Percentiles rank a stretch among this genome's conserved stretches.
phyloP scores from a whole-genome alignment of 805 yeast species.

The Candida taoyuanica region DNA sequence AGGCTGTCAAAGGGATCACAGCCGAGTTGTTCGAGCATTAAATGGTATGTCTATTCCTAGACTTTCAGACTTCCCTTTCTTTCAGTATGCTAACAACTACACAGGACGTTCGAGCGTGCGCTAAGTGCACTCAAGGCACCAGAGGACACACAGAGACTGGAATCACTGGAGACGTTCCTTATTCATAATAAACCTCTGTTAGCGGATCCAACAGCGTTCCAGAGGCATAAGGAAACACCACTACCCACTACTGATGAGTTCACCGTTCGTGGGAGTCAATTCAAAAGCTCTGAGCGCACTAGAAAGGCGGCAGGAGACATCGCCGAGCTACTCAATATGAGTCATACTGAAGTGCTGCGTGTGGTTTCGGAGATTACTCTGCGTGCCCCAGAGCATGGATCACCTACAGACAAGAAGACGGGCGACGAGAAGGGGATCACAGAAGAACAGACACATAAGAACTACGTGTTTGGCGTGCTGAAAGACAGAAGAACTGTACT shows the following conservation, averaged over 20 bases:
- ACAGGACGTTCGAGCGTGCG: conserved; percentile 25
- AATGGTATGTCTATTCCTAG: conserved; percentile 6
- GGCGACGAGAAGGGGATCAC: conserved; percentile 4
- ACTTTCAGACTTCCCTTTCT: no score
- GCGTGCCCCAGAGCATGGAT: conserved; percentile 27
- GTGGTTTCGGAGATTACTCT: conserved; percentile 38
- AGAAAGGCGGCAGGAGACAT: conserved; percentile 38
- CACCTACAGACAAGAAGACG: conserved; percentile 1
- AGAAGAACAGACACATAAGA: conserved; percentile 9
- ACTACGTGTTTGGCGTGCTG: conserved; percentile 37
- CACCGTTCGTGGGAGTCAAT: conserved; percentile 37
- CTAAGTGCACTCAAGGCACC: conserved; percentile 16
- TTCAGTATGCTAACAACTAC: conserved; percentile 7
- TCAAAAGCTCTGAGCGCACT: conserved; percentile 31
- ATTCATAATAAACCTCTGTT: conserved; percentile 12
- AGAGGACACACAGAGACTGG: conserved; percentile 14
- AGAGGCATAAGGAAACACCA: not conserved
- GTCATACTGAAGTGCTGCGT: conserved; percentile 44
- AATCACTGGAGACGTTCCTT: conserved; percentile 18
- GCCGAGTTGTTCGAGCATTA: not conserved
- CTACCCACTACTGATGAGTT: conserved; percentile 25
- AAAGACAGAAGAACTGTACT: conserved; percentile 49
- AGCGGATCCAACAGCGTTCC: conserved; percentile 12
- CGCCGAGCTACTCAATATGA: conserved; percentile 35
- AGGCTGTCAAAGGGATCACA: not conserved